Evolutionary conservation across 2,329 filamentous ascomycete genomes (phyloP).

Genomic region (Aspergillus awamori): DNA sequence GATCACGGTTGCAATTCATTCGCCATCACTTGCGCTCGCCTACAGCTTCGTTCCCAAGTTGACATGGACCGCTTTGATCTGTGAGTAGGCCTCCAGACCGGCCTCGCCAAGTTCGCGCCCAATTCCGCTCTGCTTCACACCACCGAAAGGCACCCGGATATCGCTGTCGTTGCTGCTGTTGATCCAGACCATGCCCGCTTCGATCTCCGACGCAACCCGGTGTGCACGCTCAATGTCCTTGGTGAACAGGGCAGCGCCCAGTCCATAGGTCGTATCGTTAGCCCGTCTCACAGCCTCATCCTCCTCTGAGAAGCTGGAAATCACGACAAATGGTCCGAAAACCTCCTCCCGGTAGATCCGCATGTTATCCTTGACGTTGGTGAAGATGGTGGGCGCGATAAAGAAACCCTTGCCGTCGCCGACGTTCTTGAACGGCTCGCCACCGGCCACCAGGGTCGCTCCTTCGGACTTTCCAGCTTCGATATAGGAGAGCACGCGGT

Average conservation of each 20-base stretch:
- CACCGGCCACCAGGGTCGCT: constrained; percentile 67
- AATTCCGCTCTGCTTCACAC: constrained; percentile 65
- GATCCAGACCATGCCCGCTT: constrained; percentile 72
- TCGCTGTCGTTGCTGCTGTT: constrained; percentile 59
- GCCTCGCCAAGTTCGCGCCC: constrained; percentile 64
- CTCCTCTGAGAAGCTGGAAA: constrained; percentile 61
- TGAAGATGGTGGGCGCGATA: constrained; percentile 63
- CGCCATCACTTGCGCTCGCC: constrained; percentile 1
- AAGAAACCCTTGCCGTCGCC: constrained; percentile 65
- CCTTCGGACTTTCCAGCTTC: constrained; percentile 70
- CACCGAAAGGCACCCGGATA: constrained; percentile 61
- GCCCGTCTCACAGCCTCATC: constrained; percentile 61
- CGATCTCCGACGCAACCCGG: constrained; percentile 57
- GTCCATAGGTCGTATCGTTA: constrained; percentile 55
- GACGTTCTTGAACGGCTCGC: constrained; percentile 59
- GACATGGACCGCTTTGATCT: constrained; percentile 57
- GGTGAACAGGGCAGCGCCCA: constrained; percentile 40
- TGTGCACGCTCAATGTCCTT: constrained; percentile 66
- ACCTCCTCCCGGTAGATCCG: constrained; percentile 65
- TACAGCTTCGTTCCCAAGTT: constrained; percentile 49
- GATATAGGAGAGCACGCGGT: constrained; percentile 67
- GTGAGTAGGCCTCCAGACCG: constrained; percentile 63
- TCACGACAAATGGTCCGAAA: constrained; percentile 64
- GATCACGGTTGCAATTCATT: background rate
- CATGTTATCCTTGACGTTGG: constrained; percentile 59